Conservation (phyloP, 257 asterid species). For the Galeopsis tetrahit region DNA sequence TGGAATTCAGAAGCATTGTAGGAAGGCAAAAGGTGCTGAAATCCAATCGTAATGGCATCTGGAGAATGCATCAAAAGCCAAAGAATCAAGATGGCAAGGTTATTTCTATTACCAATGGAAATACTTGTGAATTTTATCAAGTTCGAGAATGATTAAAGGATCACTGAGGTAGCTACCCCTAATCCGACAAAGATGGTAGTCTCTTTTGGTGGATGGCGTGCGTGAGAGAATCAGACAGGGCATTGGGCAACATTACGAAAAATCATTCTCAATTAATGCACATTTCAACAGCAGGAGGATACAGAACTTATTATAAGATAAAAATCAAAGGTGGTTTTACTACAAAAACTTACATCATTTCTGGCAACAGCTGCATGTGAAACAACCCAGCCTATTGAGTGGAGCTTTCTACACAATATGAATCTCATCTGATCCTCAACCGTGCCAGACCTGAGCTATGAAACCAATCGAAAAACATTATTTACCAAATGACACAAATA, state of each 20-base stretch:
- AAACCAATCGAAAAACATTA: slow-evolving; percentile 51
- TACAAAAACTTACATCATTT: slow-evolving; percentile 64
- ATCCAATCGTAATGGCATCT: too few species aligned
- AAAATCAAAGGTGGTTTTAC: not conserved
- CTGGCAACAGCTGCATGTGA: slow-evolving; percentile 62
- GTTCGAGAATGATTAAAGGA: too few species aligned
- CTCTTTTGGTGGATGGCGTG: too few species aligned
- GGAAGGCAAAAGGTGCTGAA: too few species aligned
- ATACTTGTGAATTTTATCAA: too few species aligned
- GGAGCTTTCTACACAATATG: slow-evolving; percentile 62
- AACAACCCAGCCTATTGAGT: slow-evolving; percentile 78
- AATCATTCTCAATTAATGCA: not conserved
- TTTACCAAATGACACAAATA: slow-evolving; percentile 41
- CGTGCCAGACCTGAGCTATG: slow-evolving; percentile 98
- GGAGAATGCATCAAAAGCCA: too few species aligned
- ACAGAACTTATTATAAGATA: not conserved
- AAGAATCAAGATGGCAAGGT: too few species aligned
- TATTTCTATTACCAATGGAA: too few species aligned
- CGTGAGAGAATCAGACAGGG: too few species aligned
- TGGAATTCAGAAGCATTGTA: not conserved
- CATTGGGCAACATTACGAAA: too few species aligned
- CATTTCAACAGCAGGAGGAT: not conserved
- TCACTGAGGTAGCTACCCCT: too few species aligned
- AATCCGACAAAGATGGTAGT: too few species aligned
- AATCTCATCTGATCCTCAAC: slow-evolving; percentile 77